Conservation (phyloP, 164 flowering plant genomes). For the Umbilicus rupestris region DNA sequence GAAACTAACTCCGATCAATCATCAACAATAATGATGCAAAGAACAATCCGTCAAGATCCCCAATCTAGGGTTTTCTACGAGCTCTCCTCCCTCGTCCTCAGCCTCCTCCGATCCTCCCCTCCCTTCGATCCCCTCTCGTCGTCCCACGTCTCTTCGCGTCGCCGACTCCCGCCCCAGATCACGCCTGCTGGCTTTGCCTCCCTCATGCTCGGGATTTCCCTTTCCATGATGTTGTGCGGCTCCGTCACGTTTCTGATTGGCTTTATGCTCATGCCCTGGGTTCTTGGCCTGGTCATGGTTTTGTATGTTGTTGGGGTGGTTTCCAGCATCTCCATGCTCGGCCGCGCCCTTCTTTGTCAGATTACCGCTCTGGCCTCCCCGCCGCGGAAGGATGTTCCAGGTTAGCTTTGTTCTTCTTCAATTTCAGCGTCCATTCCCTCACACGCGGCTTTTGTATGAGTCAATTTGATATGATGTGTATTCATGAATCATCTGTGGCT, state of each 20-base stretch:
- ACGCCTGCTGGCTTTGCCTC: constrained; percentile 82
- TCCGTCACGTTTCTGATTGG: constrained; percentile 90
- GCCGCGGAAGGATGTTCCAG: constrained; percentile 41
- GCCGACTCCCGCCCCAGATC: constrained; percentile 24
- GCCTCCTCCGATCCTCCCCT: constrained; percentile 52
- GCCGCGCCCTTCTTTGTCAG: constrained; percentile 51
- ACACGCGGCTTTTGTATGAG: no score
- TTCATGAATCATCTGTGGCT: no score
- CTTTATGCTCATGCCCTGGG: constrained; percentile 95
- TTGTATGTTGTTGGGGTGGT: constrained; percentile 67
- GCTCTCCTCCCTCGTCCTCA: constrained; percentile 53
- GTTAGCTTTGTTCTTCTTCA: constrained; percentile 17
- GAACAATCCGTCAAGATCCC: constrained; percentile 26
- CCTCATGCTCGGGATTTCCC: constrained; percentile 69
- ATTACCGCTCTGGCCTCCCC: constrained; percentile 31
- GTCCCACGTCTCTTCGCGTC: constrained; percentile 12
- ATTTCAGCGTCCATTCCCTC: no score
- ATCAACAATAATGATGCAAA: background rate
- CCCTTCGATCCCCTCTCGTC: constrained; percentile 19
- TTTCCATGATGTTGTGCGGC: constrained; percentile 89
- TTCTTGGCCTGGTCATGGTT: constrained; percentile 63
- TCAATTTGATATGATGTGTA: no score
- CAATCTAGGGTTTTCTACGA: constrained; percentile 60
- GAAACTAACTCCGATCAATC: constrained; percentile 29
- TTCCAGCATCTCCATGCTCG: constrained; percentile 52